Percentiles rank a stretch among this genome's conserved stretches.
phyloP scores from a whole-genome alignment of 257 asterid genomes.

The Verbascum thapsus region DNA sequence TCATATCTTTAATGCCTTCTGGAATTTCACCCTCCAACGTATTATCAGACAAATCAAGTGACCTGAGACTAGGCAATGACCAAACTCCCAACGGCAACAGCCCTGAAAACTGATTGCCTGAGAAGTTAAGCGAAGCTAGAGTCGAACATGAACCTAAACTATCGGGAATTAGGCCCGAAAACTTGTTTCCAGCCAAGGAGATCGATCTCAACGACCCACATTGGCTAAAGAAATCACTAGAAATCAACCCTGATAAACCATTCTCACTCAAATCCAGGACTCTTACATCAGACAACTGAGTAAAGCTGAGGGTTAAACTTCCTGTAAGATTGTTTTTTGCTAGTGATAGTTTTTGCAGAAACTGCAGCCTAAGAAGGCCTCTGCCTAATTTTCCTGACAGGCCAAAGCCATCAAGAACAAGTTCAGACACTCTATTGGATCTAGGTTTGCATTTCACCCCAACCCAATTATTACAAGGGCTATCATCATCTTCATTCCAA shows the following conservation, averaged over 20 bases:
- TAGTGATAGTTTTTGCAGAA: constrained; percentile 55
- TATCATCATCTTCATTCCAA: constrained; percentile 67
- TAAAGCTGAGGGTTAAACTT: constrained; percentile 42
- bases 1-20: constrained; percentile 50
- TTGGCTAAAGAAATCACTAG: constrained; percentile 50
- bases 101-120: constrained; percentile 60
- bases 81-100: constrained; percentile 48
- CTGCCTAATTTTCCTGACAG: constrained; percentile 64
- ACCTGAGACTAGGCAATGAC: constrained; percentile 49
- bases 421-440: constrained; percentile 65
- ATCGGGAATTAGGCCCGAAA: constrained; percentile 53
- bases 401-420: constrained; percentile 61
- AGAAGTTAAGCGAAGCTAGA: constrained; percentile 48
- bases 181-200: constrained; percentile 52
- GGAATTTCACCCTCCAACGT: constrained; percentile 71
- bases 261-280: constrained; percentile 57
- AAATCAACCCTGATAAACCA: constrained; percentile 42
- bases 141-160: constrained; percentile 53
- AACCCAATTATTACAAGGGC: constrained; percentile 54
- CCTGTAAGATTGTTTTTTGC: constrained; percentile 59
- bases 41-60: constrained; percentile 69
- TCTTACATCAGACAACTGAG: constrained; percentile 50
- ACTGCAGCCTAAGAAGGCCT: constrained; percentile 58
- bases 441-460: constrained; percentile 59
- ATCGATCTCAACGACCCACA: constrained; percentile 58